Evolutionary conservation across 768 basidiomycete species (phyloP).

Genomic region (Cubamyces sp.): DNA sequence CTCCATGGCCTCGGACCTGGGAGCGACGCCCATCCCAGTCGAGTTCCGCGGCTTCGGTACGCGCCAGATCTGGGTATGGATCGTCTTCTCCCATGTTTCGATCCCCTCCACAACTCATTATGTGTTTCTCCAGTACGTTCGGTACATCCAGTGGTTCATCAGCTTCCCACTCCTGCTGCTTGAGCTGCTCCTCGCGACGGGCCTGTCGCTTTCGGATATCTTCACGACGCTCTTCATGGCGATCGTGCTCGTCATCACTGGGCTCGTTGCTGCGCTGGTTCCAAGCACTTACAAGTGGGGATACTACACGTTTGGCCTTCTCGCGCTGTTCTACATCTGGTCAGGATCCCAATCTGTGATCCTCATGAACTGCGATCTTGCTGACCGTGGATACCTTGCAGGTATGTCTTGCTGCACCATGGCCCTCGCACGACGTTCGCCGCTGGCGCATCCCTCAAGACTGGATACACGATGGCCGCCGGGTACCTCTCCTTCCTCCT

Average conservation of each 20-base stretch:
- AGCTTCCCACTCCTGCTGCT: conserved; percentile 55
- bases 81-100: not conserved
- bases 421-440: conserved; percentile 34
- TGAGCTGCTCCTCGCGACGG: conserved; percentile 49
- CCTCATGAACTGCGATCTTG: not conserved
- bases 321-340: conserved; percentile 47
- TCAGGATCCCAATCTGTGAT: conserved; percentile 4
- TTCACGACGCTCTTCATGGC: conserved; percentile 49
- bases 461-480: conserved; percentile 40
- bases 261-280: conserved; percentile 55
- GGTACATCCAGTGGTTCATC: conserved; percentile 58
- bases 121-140: conserved; percentile 41
- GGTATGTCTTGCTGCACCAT: conserved; percentile 38
- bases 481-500: conserved; percentile 55
- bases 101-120: not conserved
- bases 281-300: conserved; percentile 55
- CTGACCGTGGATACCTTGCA: conserved; percentile 10
- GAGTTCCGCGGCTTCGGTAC: conserved; percentile 47
- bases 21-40: conserved; percentile 47
- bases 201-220: conserved; percentile 49
- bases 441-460: conserved; percentile 28
- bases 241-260: conserved; percentile 46
- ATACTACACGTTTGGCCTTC: conserved; percentile 50
- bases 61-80: conserved; percentile 49
- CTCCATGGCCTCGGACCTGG: conserved; percentile 60